Conservation (phyloP, 2,329 filamentous ascomycete species). For the Fusarium sp. region DNA sequence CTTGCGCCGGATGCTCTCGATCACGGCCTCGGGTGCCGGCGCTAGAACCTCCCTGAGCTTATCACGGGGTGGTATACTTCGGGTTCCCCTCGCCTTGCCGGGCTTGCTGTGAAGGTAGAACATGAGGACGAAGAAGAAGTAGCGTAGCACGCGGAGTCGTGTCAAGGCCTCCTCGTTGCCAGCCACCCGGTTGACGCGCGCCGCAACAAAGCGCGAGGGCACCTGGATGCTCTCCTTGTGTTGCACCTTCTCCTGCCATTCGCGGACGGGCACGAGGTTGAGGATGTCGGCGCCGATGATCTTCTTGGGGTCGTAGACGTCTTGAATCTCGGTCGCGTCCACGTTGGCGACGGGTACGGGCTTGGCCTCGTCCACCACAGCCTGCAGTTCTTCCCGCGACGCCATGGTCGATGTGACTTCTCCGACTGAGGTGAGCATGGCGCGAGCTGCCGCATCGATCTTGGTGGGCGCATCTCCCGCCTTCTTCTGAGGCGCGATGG, state of each 20-base stretch:
- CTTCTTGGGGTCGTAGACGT: constrained; percentile 77
- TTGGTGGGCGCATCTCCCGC: constrained; percentile 56
- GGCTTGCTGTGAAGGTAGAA: constrained; percentile 63
- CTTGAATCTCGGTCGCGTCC: constrained; percentile 73
- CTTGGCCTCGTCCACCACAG: constrained; percentile 74
- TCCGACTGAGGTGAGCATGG: constrained; percentile 73
- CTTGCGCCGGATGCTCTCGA: constrained; percentile 75
- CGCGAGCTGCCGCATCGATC: constrained; percentile 66
- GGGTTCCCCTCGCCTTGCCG: constrained; percentile 60
- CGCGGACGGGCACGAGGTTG: constrained; percentile 74
- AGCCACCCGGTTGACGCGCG: constrained; percentile 67
- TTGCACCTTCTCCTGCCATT: constrained; percentile 78
- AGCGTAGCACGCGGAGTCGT: constrained; percentile 70
- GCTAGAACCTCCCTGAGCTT: constrained; percentile 69
- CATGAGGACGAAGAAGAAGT: constrained; percentile 68
- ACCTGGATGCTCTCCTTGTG: constrained; percentile 68
- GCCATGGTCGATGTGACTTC: constrained; percentile 74
- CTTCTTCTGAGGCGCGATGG: constrained; percentile 65
- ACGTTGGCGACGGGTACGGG: constrained; percentile 79
- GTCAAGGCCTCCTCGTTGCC: constrained; percentile 64
- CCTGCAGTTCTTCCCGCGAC: constrained; percentile 73
- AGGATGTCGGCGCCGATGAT: constrained; percentile 78
- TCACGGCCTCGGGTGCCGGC: constrained; percentile 70
- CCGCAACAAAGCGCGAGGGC: constrained; percentile 73
- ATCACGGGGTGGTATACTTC: constrained; percentile 69